Base-by-base conservation (phyloP, 1,284 basidiomycete genomes). In the Boletus albobrunnescens region DNA sequence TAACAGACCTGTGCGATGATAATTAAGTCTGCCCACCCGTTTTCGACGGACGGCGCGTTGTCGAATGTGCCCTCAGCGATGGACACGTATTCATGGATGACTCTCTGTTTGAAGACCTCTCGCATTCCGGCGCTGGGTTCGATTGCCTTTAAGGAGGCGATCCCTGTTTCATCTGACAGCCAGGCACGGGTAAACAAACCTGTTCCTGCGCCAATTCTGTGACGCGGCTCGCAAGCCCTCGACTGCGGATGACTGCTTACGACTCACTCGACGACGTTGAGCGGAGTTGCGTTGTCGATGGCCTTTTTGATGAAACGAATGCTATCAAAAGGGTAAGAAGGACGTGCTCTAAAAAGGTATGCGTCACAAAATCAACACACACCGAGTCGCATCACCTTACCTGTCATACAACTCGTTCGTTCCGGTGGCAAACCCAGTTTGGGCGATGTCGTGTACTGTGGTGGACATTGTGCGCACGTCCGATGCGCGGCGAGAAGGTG, bases 71-170 rank as follows among this genome's bases (percentile, higher is more conserved):
- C 87, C 11, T 86, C 73, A 6, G 56, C 51, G 41, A 77, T 63
- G 20, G 73, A 71, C 22, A 80, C 77, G 9, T 79, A 72, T 22
- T 69, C 55, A 58, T 87, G 78, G 6, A 55, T 47, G 6, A 82
- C 68, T 11, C 71, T 76, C 51, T 78, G 71, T 16, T 64, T 54
- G 65, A 87, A 86, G 4, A 76, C 69, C 6, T 73, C 69, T 50
- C 86, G 76, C 86, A 88, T 88, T 47, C 84, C 87, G 41, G 72
- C 71, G 56, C 82, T 86, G 13, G 88, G 87, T 60, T 91, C 88
- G 30, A 87, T 55, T 4, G 87, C 87, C 45, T 68, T 74, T 16
- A 88, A 64, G 46, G 73, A 59, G 33, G 69, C 69, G 43, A 91
- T 70, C 36, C 63, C 58, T 7, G 65, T 58, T 13, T 73, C 58